Percentiles rank a stretch among this genome's conserved stretches.
These are phyloP conservation scores for Hyphopichia buzzinii DNA, from an alignment of 1,139 yeast species.

Conservation along the genomic window DNA sequence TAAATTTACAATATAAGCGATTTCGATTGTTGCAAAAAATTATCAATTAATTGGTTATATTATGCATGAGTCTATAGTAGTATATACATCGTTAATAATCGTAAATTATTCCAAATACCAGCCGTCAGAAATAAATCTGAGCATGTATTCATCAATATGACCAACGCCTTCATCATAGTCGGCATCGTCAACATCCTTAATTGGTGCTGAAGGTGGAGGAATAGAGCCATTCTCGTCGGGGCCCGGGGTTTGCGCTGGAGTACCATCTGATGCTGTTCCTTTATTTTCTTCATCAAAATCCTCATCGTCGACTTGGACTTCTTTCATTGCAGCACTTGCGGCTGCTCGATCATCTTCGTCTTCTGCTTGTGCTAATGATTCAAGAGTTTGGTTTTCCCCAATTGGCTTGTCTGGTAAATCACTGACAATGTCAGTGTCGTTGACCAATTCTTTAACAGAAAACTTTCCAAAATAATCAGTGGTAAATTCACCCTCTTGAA, in stretches of 20 bases:
- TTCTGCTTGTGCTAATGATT: constrained; percentile 85
- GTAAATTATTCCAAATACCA: constrained; percentile 48
- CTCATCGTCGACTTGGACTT: constrained; percentile 78
- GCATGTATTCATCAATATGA: constrained; percentile 96
- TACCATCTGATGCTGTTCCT: constrained; percentile 26
- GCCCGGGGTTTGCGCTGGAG: constrained; percentile 23
- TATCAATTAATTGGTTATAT: background rate
- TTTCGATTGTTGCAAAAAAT: too few relatives aligned
- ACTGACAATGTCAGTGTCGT: constrained; percentile 49
- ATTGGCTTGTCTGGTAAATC: constrained; percentile 39
- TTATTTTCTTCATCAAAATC: constrained; percentile 60
- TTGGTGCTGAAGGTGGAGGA: constrained; percentile 10
- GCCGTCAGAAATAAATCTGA: constrained; percentile 83
- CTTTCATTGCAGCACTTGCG: constrained; percentile 84
- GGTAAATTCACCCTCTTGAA: constrained; percentile 97
- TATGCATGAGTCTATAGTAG: background rate
- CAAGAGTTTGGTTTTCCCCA: constrained; percentile 50
- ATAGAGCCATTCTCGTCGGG: constrained; percentile 17
- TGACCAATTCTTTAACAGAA: constrained; percentile 84
- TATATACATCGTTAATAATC: background rate
- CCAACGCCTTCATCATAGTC: constrained; percentile 78
- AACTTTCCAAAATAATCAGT: constrained; percentile 92
- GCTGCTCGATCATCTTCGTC: constrained; percentile 96
- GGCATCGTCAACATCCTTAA: constrained; percentile 36
- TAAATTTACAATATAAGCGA: too few relatives aligned